A percentile compares a stretch with the other conserved stretches of the same genome.
Evolutionary conservation across 495 filamentous ascomycete species (phyloP).

Genomic region (Penicillium samsonianum): DNA sequence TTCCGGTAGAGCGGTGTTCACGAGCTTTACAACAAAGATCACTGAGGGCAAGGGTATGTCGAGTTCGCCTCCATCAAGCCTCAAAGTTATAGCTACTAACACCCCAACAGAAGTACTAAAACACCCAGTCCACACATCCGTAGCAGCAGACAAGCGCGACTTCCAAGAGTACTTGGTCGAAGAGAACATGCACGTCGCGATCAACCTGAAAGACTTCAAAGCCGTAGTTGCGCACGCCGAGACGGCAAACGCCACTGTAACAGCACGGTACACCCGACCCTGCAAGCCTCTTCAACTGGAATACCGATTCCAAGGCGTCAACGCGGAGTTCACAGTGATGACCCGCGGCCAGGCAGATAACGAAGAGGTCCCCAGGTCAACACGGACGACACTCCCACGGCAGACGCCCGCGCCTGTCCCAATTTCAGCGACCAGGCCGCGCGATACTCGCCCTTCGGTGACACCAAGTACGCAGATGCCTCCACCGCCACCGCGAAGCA

Average conservation of each 20-base stretch:
- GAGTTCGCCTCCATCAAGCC: neutral
- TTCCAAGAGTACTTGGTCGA: slow-evolving; percentile 81
- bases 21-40: slow-evolving; percentile 92
- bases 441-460: slow-evolving; percentile 4
- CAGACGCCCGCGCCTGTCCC: slow-evolving; percentile 28
- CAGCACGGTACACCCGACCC: slow-evolving; percentile 77
- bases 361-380: slow-evolving; percentile 38
- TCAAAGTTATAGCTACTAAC: neutral
- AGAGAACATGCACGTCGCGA: slow-evolving; percentile 80
- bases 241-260: slow-evolving; percentile 66
- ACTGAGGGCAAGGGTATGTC: slow-evolving; percentile 75
- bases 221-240: slow-evolving; percentile 85
- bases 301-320: slow-evolving; percentile 73
- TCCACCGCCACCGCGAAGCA: slow-evolving; percentile 32
- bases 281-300: slow-evolving; percentile 79
- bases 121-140: slow-evolving; percentile 89
- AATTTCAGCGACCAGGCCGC: slow-evolving; percentile 24
- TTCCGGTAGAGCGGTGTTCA: slow-evolving; percentile 71
- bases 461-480: slow-evolving; percentile 32
- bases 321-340: slow-evolving; percentile 90
- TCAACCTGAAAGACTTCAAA: slow-evolving; percentile 93
- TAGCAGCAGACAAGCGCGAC: slow-evolving; percentile 81
- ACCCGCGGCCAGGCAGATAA: slow-evolving; percentile 76
- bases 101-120: slow-evolving; percentile 72
- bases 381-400: slow-evolving; percentile 33